Evolutionary conservation across 805 yeast species (phyloP).

Genomic region (Lipomyces yamanashiensis): DNA sequence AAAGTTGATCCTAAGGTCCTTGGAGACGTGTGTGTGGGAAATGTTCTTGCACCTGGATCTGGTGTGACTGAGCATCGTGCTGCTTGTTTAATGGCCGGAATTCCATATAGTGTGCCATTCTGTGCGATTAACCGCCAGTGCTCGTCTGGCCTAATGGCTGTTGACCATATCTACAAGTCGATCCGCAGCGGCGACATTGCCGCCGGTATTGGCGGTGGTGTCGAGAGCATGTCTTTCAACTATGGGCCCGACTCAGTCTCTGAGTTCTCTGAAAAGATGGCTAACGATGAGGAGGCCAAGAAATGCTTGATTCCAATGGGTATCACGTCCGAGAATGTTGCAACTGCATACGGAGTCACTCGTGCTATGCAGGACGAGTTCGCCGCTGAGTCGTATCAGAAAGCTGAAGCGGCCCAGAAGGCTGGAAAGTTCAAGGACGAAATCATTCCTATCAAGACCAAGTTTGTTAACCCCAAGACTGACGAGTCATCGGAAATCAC

Average conservation of each 20-base stretch:
- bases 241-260: conserved; percentile 49
- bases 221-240: conserved; percentile 81
- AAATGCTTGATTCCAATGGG: conserved; percentile 96
- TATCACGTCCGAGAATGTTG: conserved; percentile 90
- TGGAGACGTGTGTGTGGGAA: conserved; percentile 88
- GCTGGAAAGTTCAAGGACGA: conserved; percentile 83
- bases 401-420: conserved; percentile 77
- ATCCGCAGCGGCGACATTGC: conserved; percentile 86
- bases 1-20: conserved; percentile 60
- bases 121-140: conserved; percentile 91
- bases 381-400: conserved; percentile 83
- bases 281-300: conserved; percentile 45
- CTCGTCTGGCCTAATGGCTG: conserved; percentile 90
- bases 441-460: conserved; percentile 77
- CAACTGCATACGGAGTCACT: conserved; percentile 63
- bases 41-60: conserved; percentile 88
- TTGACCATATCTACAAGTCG: conserved; percentile 87
- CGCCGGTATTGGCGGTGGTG: conserved; percentile 90
- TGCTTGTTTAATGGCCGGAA: conserved; percentile 87
- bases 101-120: conserved; percentile 79
- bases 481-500: conserved; percentile 59
- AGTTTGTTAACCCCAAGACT: conserved; percentile 59
- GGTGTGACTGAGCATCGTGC: conserved; percentile 96
- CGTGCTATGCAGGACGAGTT: conserved; percentile 83
- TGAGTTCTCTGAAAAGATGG: conserved; percentile 57